Evolutionary conservation across 805 yeast genomes (phyloP), one percentile per base, ranked within the genome.

Genomic region (Candida odintsovae): DNA sequence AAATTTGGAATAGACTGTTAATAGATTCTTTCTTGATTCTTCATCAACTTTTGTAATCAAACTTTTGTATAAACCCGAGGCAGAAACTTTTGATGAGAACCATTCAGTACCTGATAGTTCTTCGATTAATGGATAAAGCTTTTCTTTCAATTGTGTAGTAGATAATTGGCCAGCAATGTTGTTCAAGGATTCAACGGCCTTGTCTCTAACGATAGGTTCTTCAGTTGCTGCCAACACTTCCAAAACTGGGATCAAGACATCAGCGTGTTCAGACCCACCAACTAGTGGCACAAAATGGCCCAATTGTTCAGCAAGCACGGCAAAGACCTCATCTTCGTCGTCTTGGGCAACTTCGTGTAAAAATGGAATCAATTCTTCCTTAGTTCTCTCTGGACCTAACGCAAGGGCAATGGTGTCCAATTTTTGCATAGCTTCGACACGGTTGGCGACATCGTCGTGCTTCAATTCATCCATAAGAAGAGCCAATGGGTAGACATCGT

Each of bases 291-390:
- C 81, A 64, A 94, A 92, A 47, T 79, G 78, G 41, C 95, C 96
- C 56, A 94, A 70, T 71, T 90, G 92, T 56, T 85, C 88, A 4
- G 97, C 97, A 52, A 95, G 76, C 19, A 90, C 92, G 2, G 97
- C 88, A 67, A 92, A 84, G 7, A 94, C 96, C 68, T 94, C 99
- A 67, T 94, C 99, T 68, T 94, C 99, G 64, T 95, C 99, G 58
- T 94, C 99, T 54, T 87, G 94, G 10, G 90, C 89, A 22, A 85
- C 94, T 44, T 73, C 78, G 55, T 83, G 88, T 51, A 94, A 75
- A 60, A 92, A 94, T 33, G 98, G 97, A 45, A 94, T 73, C 61
- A 94, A 75, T 64, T 94, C 99, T 41, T 77, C 76, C 49, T 96
- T 76, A 11, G 98, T 86, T 61, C 98, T 78, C 64, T 89, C 96